Base-by-base conservation (phyloP, 768 basidiomycete species). In the Coprinopsis cinerea region DNA sequence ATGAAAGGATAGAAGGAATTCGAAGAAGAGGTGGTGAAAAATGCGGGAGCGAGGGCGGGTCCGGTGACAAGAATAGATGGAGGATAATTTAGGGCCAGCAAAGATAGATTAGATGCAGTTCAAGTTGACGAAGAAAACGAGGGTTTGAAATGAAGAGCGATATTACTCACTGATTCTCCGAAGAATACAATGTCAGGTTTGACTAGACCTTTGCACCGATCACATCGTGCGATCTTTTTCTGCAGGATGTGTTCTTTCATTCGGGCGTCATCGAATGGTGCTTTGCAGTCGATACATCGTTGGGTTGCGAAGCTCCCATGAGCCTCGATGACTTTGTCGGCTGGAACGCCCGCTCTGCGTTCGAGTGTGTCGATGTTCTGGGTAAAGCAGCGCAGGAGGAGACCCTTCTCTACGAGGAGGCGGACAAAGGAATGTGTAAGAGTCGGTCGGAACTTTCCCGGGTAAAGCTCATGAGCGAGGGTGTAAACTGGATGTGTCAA, bases 151-250 rank as follows among this genome's bases (percentile, higher is more conserved):
- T 15, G 23, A 24, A 28, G 23, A 39, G 22, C 17, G 27, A 4
- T 39, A n/a, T 23, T 14, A 68, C 82, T 26, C 60, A 87, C 83
- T 30, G 74, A 61, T 67, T 92, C 88, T 20, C 93, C 92, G 59
- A 95, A 94, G 67, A 95, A 94, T 11, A 95, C 89, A 36, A 95
- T 95, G 59, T 95, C 88, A n/a, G 92, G 92, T 64, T 94, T 92
- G 14, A 93, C 83, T 32, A 90, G 71, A 0, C 90, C 91, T 1
- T 68, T 70, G 55, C 92, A 92, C 3, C 49, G 51, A 24, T 63
- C 63, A 61, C 95, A 97, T 42, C 68, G 74, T 4, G 92, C 82
- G 13, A 89, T 81, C 53, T 78, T 64, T 35, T 82, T 82, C n/a
- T 67, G 63, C 50, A 75, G 63, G 26, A 95, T 77, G 4, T 76